Conservation (phyloP, 1,284 basidiomycete species). For the Apiotrichum siamense region DNA sequence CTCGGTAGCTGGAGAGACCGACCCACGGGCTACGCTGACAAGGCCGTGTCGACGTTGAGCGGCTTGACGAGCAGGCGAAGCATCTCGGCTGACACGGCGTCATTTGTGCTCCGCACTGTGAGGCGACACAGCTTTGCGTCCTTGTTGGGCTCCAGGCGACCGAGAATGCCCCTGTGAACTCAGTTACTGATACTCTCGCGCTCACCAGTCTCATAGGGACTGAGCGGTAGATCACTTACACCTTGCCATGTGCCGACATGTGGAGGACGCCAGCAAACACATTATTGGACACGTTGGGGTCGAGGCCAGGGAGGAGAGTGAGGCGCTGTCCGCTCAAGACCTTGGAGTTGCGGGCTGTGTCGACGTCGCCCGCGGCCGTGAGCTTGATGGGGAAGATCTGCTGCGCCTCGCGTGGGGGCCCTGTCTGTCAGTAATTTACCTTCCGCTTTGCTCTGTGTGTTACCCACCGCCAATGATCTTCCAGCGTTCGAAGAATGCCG, state of each 20-base stretch:
- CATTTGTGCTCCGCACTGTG: conserved; percentile 92
- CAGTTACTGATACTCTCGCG: too few relatives aligned
- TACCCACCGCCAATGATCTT: conserved; percentile 79
- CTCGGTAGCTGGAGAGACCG: too few relatives aligned
- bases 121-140: conserved; percentile 92
- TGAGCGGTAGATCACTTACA: conserved; percentile 52
- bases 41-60: conserved; percentile 38
- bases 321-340: conserved; percentile 72
- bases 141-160: conserved; percentile 88
- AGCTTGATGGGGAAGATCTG: conserved; percentile 74
- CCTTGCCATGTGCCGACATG: conserved; percentile 78
- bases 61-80: conserved; percentile 51
- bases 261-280: conserved; percentile 91
- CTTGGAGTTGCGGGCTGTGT: conserved; percentile 64
- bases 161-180: conserved; percentile 62
- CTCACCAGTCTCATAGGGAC: too few relatives aligned
- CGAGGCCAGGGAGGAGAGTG: conserved; percentile 69
- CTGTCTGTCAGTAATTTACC: conserved; percentile 14
- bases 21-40: background rate
- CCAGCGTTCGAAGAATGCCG: conserved; percentile 97
- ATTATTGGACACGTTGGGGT: conserved; percentile 68
- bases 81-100: conserved; percentile 76
- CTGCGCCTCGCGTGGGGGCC: conserved; percentile 83
- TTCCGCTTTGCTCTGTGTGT: background rate
- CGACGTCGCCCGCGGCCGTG: conserved; percentile 62